These are phyloP conservation scores for Kingdonia uniflora DNA, from an alignment of 164 flowering plant genomes.

Conservation along the genomic window DNA sequence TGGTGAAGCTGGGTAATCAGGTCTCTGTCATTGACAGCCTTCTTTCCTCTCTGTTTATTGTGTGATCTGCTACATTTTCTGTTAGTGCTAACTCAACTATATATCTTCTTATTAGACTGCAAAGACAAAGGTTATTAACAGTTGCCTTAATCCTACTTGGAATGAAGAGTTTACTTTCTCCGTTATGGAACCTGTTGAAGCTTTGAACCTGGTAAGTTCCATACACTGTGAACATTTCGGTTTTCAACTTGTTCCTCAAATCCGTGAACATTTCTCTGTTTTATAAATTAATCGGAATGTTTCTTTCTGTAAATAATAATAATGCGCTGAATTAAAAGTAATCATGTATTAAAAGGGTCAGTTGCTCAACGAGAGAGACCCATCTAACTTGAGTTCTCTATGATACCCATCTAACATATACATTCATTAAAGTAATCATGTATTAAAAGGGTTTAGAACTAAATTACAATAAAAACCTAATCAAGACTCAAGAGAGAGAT, in stretches of 20 bases:
- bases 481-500: too few species aligned
- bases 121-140: constrained; percentile 76
- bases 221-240: neutral
- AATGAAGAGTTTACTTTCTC: constrained; percentile 70
- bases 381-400: too few species aligned
- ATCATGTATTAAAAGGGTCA: too few species aligned
- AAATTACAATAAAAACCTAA: too few species aligned
- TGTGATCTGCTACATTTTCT: neutral
- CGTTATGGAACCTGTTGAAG: constrained; percentile 38
- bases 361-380: too few species aligned
- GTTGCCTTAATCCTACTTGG: constrained; percentile 79
- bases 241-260: neutral
- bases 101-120: constrained; percentile 30
- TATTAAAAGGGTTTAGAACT: too few species aligned
- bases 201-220: constrained; percentile 41
- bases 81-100: neutral
- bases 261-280: too few species aligned
- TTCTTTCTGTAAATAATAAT: too few species aligned
- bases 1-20: constrained; percentile 68
- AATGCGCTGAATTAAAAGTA: too few species aligned
- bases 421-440: too few species aligned
- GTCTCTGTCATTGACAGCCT: constrained; percentile 13
- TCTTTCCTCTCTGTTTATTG: neutral
- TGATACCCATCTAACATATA: too few species aligned
- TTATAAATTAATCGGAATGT: too few species aligned